Base-by-base conservation (phyloP, 2,329 filamentous ascomycete species). In the Thermoascus crustaceus region DNA sequence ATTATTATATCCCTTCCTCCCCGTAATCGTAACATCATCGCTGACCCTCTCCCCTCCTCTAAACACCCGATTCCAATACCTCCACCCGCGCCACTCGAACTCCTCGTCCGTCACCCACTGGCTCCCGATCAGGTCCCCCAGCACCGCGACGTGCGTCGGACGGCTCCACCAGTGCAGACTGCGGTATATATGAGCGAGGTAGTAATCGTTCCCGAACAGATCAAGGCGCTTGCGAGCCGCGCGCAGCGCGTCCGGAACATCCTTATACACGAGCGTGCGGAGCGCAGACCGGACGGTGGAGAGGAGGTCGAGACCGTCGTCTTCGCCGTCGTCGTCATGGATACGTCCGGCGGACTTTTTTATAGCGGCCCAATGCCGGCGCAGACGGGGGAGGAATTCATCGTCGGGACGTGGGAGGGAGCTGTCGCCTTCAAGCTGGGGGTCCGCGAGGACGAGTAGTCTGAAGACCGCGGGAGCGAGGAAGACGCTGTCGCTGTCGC, bases 101-200 rank as follows among this genome's bases (percentile, higher is more conserved):
- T 98, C 91, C 19, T 72, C 74, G 54, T 94, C 80, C 33, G 74
- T 75, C 42, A 98, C 83, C 91, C 91, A 98, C 60, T 98, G 91
- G 52, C 87, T 94, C 7, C 91, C 91, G 7, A 98, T 67, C 39
- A 98, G 67, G 57, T 98, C 91, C 3, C 91, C 91, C 3, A 98
- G 69, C 0, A 96, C 87, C 0, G 83, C 79, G 13, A 91, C 77
- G 57, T 98, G 91, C 0, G 85, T 93, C 6, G 91, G 91, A 10
- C 69, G 66, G 0, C 82, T 76, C 81, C 84, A 93, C 85, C 87
- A 94, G 46, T 76, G 73, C 32, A 94, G 62, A 0, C 79, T 83
- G 10, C 85, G 76, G 61, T 93, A 95, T 39, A 95, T 87, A 58
- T 98, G 91, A 13, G 84, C 85, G 20, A 98, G 75, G 60, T 96